Evolutionary conservation across 1,284 basidiomycete species (phyloP), one percentile per base, ranked within the genome.

Genomic region (Blastosporella zonata): DNA sequence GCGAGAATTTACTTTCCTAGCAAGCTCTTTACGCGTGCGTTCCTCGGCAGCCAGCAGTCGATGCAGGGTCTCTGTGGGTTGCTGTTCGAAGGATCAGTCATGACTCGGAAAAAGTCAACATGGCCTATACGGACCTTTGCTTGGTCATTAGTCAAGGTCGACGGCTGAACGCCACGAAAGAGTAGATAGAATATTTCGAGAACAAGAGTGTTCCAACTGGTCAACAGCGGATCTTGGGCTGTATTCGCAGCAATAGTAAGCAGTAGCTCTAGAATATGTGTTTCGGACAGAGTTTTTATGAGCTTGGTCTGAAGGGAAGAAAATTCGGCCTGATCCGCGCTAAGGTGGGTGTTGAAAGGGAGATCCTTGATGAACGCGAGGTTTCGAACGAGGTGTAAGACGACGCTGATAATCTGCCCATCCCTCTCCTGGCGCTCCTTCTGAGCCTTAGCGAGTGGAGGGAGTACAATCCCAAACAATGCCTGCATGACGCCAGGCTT

Each of bases 101-200:
- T 52, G 20, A n/a, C n/a, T n/a, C 9, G 27, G 48, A 52, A 44
- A 37, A 37, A 28, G 44, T 22, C 12, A n/a, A 29, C 2, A 50
- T 17, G 25, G 22, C 22, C 20, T 4, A 40, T 5, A 62, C 72
- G 48, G 56, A 90, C 90, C 71, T 86, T 84, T 21, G 70, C 69
- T 59, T 87, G 88, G 61, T 93, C 85, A 36, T 77, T 62, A 0
- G 76, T 71, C 35, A 96, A 70, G 2, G 79, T 74, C 1, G 69
- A 62, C 0, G 90, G 84, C 50, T 78, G 82, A 43, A 90, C 77
- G 1, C 87, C 86, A 31, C 93, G 80, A 65, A 91, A 90, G 8
- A 95, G 71, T 5, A 96, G 79, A 64, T 94, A 93, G 53, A 95
- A 77, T 25, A 93, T 93, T 67, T 97, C 95, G 25, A 97, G 79